Conservation (phyloP, 2,329 filamentous ascomycete species). For the Aureobasidium namibiae region DNA sequence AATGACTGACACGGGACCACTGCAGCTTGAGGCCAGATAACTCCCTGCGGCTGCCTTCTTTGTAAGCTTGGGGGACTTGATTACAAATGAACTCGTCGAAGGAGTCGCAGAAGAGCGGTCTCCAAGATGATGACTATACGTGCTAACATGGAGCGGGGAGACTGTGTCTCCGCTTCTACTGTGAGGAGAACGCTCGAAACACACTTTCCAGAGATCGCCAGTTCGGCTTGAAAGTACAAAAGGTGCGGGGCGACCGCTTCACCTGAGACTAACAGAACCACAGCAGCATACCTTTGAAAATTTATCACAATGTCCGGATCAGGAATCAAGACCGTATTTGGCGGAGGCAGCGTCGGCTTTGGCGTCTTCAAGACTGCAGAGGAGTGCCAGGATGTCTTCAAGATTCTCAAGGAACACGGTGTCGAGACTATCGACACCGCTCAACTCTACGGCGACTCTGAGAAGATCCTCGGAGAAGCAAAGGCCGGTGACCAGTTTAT, state of each 20-base stretch:
- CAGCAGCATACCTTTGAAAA: background rate
- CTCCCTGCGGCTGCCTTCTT: background rate
- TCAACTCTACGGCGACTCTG: constrained; percentile 34
- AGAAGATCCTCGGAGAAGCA: constrained; percentile 33
- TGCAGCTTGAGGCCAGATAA: background rate
- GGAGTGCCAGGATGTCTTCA: constrained; percentile 21
- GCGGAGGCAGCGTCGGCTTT: constrained; percentile 22
- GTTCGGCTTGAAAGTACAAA: background rate
- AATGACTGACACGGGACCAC: background rate
- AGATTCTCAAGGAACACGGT: constrained; percentile 25
- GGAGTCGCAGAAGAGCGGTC: background rate
- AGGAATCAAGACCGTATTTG: constrained; percentile 31
- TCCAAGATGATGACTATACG: background rate
- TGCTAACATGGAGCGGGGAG: background rate
- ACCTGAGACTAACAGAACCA: background rate
- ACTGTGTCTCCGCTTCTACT: background rate
- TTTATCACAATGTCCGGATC: constrained; percentile 14
- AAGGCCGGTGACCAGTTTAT: constrained; percentile 34
- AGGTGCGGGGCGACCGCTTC: background rate
- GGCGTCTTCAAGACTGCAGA: constrained; percentile 18
- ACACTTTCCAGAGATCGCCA: background rate
- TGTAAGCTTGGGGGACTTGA: background rate
- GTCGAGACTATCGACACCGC: constrained; percentile 35
- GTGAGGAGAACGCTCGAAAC: background rate
- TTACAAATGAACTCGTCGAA: background rate